These are phyloP conservation scores for Rhizoctonia solani DNA, from an alignment of 1,284 basidiomycete species.

Conservation along the genomic window DNA sequence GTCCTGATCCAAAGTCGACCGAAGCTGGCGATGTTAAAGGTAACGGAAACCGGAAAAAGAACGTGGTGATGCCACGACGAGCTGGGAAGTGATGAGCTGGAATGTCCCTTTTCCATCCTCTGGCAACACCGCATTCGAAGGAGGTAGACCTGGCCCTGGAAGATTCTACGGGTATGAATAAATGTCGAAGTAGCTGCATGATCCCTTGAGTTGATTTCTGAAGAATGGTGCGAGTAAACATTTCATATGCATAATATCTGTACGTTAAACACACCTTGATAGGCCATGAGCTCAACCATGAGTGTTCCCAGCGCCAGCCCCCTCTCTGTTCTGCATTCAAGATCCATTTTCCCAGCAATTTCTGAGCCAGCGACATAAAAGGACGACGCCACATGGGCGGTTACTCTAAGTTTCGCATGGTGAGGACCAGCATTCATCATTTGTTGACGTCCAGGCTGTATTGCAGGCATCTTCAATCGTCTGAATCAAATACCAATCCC, in stretches of 20 bases:
- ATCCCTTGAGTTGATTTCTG: slow-evolving; percentile 74
- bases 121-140: slow-evolving; percentile 73
- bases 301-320: slow-evolving; percentile 71
- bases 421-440: slow-evolving; percentile 76
- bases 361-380: slow-evolving; percentile 64
- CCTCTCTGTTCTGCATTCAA: slow-evolving; percentile 73
- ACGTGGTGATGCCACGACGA: slow-evolving; percentile 68
- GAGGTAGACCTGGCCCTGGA: slow-evolving; percentile 71
- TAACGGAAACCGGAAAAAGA: slow-evolving; percentile 71
- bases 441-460: slow-evolving; percentile 46
- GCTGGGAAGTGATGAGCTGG: slow-evolving; percentile 68
- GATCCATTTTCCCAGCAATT: slow-evolving; percentile 71
- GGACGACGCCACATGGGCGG: slow-evolving; percentile 59
- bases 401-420: slow-evolving; percentile 73
- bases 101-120: slow-evolving; percentile 59
- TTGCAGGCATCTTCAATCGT: background rate
- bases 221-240: slow-evolving; percentile 34
- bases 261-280: slow-evolving; percentile 58
- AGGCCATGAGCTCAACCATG: slow-evolving; percentile 72
- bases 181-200: slow-evolving; percentile 77
- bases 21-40: slow-evolving; percentile 67
- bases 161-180: slow-evolving; percentile 65
- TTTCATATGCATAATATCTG: background rate
- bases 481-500: background rate
- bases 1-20: slow-evolving; percentile 65